Evolutionary conservation across 495 filamentous ascomycete species (phyloP), one percentile per base, ranked within the genome.

Genomic region (Tirmania nivea): DNA sequence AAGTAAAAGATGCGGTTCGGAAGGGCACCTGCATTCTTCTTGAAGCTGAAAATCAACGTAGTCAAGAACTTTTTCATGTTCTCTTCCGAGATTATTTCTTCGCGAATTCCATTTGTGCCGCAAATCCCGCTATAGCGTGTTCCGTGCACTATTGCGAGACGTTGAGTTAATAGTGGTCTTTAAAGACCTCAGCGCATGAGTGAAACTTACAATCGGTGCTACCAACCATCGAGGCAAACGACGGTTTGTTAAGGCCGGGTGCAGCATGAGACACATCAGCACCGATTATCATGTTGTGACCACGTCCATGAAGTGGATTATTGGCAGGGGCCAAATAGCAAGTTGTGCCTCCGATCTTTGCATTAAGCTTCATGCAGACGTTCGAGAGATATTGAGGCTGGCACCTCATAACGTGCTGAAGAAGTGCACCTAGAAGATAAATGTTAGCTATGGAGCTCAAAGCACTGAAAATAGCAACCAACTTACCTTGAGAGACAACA

Each of bases 281-380:
- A 20, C 90, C 90, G 60, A 93, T 78, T 54, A 92, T 75, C 69
- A 86, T 77, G 0, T 83, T 85, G 1, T 75, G 69, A 1, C 64
- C 64, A 1, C 58, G 63, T 50, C 79, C 73, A 54, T 69, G 70
- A 0, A 67, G 57, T 4, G 60, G 59, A 10, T 57, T 35, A 31
- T 52, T 36, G 10, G 14, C 34, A n/a, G 56, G 54, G 14, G 64
- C 56, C 5, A 57, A 56, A 16, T 59, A 64, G n/a, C 53, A 68
- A 14, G 83, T 93, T 6, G 75, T 70, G 14, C 90, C 90, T 35
- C 90, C 90, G n/a, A 94, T 77, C 69, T 95, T 97, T 14, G 84
- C 81, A 60, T 96, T 95, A 54, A 97, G 74, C 67, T 97, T 97
- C 83, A 95, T 86, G 50, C 75, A 70, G 25, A 94, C 82, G 60